Conservation (phyloP, 1,139 yeast species). For the Hansenula anomala region DNA sequence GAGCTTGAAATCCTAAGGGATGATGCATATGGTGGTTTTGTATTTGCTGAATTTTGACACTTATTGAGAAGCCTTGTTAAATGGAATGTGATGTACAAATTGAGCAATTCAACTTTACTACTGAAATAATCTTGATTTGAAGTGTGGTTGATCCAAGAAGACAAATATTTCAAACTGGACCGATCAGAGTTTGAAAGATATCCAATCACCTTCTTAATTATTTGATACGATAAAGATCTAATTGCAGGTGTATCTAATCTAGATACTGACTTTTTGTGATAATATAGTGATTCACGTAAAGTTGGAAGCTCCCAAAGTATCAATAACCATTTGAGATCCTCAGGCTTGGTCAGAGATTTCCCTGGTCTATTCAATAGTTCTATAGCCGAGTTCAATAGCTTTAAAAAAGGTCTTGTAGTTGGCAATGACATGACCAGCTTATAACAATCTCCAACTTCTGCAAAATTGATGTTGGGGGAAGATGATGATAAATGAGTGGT, state of each 20-base stretch:
- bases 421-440: constrained; percentile 43
- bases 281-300: constrained; percentile 40
- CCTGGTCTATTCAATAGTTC: constrained; percentile 44
- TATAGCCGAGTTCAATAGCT: constrained; percentile 44
- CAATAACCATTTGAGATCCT: constrained; percentile 47
- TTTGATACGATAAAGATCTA: constrained; percentile 53
- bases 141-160: constrained; percentile 54
- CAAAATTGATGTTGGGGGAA: constrained; percentile 34
- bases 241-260: constrained; percentile 44
- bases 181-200: constrained; percentile 49
- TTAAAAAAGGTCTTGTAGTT: constrained; percentile 52
- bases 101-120: constrained; percentile 49
- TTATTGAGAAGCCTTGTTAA: constrained; percentile 34
- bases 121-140: constrained; percentile 36
- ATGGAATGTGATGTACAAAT: constrained; percentile 62
- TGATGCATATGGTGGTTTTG: no score
- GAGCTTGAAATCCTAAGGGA: no score
- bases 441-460: constrained; percentile 41
- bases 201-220: constrained; percentile 64
- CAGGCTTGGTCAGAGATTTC: constrained; percentile 28
- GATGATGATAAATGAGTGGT: constrained; percentile 6
- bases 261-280: constrained; percentile 18
- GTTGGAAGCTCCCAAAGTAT: constrained; percentile 62
- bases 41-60: constrained; percentile 8
- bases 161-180: constrained; percentile 38